phyloP scores from a whole-genome alignment of 495 filamentous ascomycete genomes.

The Trichoderma gamsii region DNA sequence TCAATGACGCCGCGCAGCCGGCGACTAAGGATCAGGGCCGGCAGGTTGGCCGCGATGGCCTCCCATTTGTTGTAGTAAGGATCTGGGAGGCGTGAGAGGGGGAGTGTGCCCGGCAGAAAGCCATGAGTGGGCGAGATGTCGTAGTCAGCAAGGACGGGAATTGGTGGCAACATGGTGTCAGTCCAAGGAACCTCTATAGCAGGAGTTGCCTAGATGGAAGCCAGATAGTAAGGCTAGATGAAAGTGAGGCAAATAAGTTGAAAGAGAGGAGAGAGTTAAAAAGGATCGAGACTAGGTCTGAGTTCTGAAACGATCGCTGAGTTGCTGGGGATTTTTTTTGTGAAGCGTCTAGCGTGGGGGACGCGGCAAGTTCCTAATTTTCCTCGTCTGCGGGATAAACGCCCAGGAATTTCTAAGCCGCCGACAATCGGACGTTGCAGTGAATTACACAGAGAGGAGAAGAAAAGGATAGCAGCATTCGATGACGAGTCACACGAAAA shows the following conservation, averaged over 20 bases:
- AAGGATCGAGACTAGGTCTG: neutral
- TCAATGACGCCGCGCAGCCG: slow-evolving; percentile 71
- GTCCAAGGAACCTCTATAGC: neutral
- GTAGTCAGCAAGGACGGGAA: slow-evolving; percentile 76
- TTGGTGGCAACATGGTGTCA: slow-evolving; percentile 69
- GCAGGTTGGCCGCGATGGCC: slow-evolving; percentile 73
- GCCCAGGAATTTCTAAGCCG: neutral
- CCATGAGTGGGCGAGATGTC: slow-evolving; percentile 79
- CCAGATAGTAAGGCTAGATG: neutral
- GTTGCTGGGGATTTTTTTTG: slow-evolving; percentile 8
- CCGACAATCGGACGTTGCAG: neutral
- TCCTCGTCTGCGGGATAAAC: slow-evolving; percentile 2
- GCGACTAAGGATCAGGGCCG: slow-evolving; percentile 75
- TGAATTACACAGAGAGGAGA: neutral
- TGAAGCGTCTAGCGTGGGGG: slow-evolving; percentile 3
- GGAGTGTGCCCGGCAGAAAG: slow-evolving; percentile 80
- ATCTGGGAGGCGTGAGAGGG: slow-evolving; percentile 72
- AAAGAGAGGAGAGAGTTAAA: neutral
- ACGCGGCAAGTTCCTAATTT: neutral
- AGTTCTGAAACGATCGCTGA: slow-evolving; percentile 6
- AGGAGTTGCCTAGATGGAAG: neutral
- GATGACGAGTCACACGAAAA: slow-evolving; percentile 8
- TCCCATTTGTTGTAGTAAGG: slow-evolving; percentile 95
- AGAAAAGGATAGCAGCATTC: neutral
- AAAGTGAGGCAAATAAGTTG: neutral